Evolutionary conservation across 2,329 filamentous ascomycete species (phyloP).

Genomic region (Bipolaris oryzae): DNA sequence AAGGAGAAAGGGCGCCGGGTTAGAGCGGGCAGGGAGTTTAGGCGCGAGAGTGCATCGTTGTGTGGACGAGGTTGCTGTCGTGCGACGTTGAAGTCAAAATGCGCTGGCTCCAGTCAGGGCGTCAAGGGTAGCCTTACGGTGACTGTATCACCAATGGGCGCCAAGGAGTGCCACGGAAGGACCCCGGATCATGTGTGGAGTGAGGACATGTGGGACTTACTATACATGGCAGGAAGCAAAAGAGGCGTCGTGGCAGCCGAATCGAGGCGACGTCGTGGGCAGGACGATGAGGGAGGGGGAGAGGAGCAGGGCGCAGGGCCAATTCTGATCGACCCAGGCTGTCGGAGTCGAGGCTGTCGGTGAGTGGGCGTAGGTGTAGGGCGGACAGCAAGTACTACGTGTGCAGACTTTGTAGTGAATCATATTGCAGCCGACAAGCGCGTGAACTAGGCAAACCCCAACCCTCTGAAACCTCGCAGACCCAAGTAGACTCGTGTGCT

Average conservation of each 20-base stretch:
- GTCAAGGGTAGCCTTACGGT: slow-evolving; percentile 24
- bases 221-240: not conserved
- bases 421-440: slow-evolving; percentile 10
- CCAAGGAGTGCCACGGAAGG: slow-evolving; percentile 11
- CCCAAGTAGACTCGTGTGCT: slow-evolving; percentile 20
- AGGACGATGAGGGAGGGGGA: slow-evolving; percentile 30
- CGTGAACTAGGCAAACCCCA: slow-evolving; percentile 11
- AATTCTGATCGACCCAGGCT: slow-evolving; percentile 18
- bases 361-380: not conserved
- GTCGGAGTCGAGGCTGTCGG: slow-evolving; percentile 8
- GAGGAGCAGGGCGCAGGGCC: slow-evolving; percentile 23
- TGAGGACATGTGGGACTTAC: not conserved
- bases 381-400: not conserved
- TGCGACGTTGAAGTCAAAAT: slow-evolving; percentile 28
- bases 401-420: not conserved
- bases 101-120: slow-evolving; percentile 42
- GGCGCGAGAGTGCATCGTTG: slow-evolving; percentile 11
- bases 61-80: slow-evolving; percentile 22
- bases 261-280: slow-evolving; percentile 17
- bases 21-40: slow-evolving; percentile 11
- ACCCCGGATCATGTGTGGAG: slow-evolving; percentile 1
- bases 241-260: slow-evolving; percentile 11
- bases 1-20: slow-evolving; percentile 11
- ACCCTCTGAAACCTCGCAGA: slow-evolving; percentile 22
- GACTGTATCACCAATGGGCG: slow-evolving; percentile 19